Percentiles rank a stretch among this genome's conserved stretches.
Evolutionary conservation across 1,139 yeast species (phyloP).

Genomic region (Debaryomyces robertsiae): DNA sequence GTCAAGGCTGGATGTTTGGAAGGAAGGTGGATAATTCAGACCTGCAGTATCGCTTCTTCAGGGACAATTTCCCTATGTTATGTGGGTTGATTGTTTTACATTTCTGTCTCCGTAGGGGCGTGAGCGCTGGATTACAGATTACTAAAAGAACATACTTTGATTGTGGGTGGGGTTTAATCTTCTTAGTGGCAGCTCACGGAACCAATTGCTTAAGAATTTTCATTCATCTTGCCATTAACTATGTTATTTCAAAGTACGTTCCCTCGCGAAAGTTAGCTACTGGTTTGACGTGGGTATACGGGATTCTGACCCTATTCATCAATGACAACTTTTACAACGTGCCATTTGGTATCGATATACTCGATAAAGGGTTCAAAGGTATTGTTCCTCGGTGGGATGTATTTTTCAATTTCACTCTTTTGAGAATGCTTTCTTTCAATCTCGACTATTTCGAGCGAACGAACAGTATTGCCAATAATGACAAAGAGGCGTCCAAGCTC

Average conservation of each 20-base stretch:
- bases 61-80: conserved; percentile 73
- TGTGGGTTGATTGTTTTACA: conserved; percentile 58
- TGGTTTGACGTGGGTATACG: conserved; percentile 69
- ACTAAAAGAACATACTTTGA: conserved; percentile 61
- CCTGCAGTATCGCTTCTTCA: conserved; percentile 81
- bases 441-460: conserved; percentile 67
- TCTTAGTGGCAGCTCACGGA: conserved; percentile 81
- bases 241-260: conserved; percentile 49
- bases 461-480: conserved; percentile 16
- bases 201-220: conserved; percentile 63
- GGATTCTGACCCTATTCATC: conserved; percentile 70
- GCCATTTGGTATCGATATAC: conserved; percentile 50
- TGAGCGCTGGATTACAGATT: conserved; percentile 22
- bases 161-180: conserved; percentile 66
- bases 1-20: conserved; percentile 77
- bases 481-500: conserved; percentile 16
- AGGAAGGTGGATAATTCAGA: conserved; percentile 89
- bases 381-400: conserved; percentile 93
- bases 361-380: conserved; percentile 68
- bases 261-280: conserved; percentile 33
- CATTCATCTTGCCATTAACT: conserved; percentile 59
- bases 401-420: conserved; percentile 83
- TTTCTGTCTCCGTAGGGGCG: conserved; percentile 45
- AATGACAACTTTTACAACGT: conserved; percentile 68
- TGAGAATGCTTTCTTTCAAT: conserved; percentile 82